Base-by-base conservation (phyloP, 768 basidiomycete species). In the Tephrocybe sp. region DNA sequence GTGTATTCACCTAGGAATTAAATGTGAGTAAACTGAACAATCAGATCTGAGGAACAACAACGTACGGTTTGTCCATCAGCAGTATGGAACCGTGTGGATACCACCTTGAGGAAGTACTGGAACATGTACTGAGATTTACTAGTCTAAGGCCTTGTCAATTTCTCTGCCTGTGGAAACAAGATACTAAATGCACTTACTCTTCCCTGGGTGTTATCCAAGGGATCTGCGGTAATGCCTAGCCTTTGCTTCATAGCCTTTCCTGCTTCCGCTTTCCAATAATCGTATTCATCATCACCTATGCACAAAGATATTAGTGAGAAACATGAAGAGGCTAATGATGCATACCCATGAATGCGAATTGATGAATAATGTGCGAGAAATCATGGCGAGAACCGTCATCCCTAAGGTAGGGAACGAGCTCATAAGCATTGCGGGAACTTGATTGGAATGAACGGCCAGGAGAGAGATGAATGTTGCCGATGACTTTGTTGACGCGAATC, bases 71-170 rank as follows among this genome's bases (percentile, higher is more conserved):
- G 79, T 26, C 84, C 88, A 53, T 87, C 82, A 22, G 96, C 73
- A n/a, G 85, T 89, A 55, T 83, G 79, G 73, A 97, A 98, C 64
- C 89, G 87, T 2, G 96, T 99, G 6, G 93, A 92, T 35, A 99
- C 97, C 39, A 99, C 96, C 70, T 99, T 99, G 62, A 99, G 77
- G 83, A 98, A 98, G 70, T 98, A 96, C 65, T 98, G 93, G 80
- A 93, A 97, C 92, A 97, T 94, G 67, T 92, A 96, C 58, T 92
- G 81, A 20, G 85, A 69, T 63, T 89, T 88, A 57, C 68, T 72
- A 1, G 92, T 93, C 87, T 90, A 51, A 39, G 26, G 36, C 26
- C 40, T 16, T 54, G 48, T 53, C 38, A 40, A 46, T 20, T 32
- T 26, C 26, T 26, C 7, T 7, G 26, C 26, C 26, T 16, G n/a